Base-by-base conservation (phyloP, 768 basidiomycete genomes). In the Lepiota subincarnata region DNA sequence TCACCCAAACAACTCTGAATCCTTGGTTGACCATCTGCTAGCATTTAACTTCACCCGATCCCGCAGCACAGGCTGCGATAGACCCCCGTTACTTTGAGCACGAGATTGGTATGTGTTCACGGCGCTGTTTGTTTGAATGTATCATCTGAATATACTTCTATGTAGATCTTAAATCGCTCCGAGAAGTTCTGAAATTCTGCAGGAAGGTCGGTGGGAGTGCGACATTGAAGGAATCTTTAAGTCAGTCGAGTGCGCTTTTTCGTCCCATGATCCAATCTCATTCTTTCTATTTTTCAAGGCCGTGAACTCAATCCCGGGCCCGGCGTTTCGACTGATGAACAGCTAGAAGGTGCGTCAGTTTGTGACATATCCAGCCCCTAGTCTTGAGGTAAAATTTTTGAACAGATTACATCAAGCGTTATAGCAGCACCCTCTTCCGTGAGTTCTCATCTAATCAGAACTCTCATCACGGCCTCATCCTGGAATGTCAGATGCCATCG, bases 401-500 rank as follows among this genome's bases (percentile, higher is more conserved):
- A 22, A 3, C 1, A 43, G 41, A 43, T 22, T 43, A 43, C 41
- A 13, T 43, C 5, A 43, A 20, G 19, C n/a, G 4, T 3, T 16
- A 43, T 18, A 10, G 20, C 7, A 3, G 41, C 19, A 43, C 41
- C 3, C 1, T 4, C 4, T 43, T 22, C 8, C 41, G 41, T 43
- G 3, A 22, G 18, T 43, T 18, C 3, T 8, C 1, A 22, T n/a
- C n/a, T n/a, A n/a, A n/a, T n/a, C n/a, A n/a, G n/a, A n/a, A n/a
- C n/a, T n/a, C n/a, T n/a, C n/a, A n/a, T n/a, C n/a, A n/a, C n/a
- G n/a, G n/a, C n/a, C 6, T 19, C 14, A 11, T 20, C n/a, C n/a
- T 40, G 3, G 16, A 6, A 22, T 43, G 6, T 12, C 54, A 80
- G 78, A 83, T 57, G 73, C 77, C 8, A 60, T 72, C 16, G 74